Conservation (phyloP, 495 filamentous ascomycete species). For the Aspergillus panamensis region DNA sequence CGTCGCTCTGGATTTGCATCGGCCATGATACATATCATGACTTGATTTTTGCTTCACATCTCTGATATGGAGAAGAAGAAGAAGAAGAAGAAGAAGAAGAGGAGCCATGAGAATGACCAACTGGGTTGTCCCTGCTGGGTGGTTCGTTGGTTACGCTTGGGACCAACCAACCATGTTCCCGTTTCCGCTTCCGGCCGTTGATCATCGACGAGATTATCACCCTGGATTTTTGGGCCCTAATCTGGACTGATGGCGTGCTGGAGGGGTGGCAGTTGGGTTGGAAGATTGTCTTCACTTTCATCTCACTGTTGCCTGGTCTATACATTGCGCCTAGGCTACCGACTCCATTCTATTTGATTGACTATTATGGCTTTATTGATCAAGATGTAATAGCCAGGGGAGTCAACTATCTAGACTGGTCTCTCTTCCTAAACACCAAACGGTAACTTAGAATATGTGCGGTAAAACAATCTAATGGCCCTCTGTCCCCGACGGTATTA, state of each 20-base stretch:
- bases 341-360: too few species aligned
- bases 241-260: background rate
- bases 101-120: background rate
- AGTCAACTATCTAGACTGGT: background rate
- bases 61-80: background rate
- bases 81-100: background rate
- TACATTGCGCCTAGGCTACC: too few species aligned
- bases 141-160: constrained; percentile 9
- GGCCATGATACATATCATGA: constrained; percentile 9
- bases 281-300: background rate
- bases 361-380: background rate
- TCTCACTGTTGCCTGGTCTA: background rate
- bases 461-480: constrained; percentile 19
- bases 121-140: background rate
- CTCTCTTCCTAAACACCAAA: constrained; percentile 14
- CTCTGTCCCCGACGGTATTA: constrained; percentile 8
- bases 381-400: background rate
- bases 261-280: background rate
- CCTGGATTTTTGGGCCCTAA: background rate
- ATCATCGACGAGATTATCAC: background rate
- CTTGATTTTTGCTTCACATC: background rate
- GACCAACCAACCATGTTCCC: constrained; percentile 19
- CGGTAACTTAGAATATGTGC: constrained; percentile 14
- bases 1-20: constrained; percentile 11
- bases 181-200: constrained; percentile 18